These are phyloP conservation scores for Boletus vermiculosoides DNA, from an alignment of 768 basidiomycete species.

Conservation along the genomic window DNA sequence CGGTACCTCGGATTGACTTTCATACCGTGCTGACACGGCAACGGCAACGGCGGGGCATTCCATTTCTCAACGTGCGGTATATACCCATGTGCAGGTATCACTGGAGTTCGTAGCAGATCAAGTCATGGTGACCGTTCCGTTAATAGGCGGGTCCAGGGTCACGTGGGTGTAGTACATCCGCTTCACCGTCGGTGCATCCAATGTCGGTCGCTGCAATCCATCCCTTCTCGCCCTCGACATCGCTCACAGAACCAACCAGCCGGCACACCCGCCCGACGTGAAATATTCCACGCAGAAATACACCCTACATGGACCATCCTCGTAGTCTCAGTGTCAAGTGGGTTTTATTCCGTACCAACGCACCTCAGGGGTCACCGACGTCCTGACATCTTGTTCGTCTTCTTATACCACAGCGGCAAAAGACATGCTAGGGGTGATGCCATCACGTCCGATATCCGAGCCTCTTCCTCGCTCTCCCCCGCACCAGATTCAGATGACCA, in stretches of 20 bases:
- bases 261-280: neutral
- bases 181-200: constrained; percentile 11
- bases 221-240: constrained; percentile 12
- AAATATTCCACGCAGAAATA: neutral
- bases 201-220: constrained; percentile 8
- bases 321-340: constrained; percentile 23
- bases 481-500: constrained; percentile 31
- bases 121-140: no score
- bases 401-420: constrained; percentile 41
- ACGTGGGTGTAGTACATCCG: constrained; percentile 2
- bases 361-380: neutral
- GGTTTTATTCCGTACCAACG: constrained; percentile 11
- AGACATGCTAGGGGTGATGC: constrained; percentile 41
- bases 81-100: no score
- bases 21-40: no score
- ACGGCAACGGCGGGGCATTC: no score
- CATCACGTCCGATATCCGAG: constrained; percentile 12
- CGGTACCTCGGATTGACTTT: no score
- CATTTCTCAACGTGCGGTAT: no score
- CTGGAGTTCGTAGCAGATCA: no score
- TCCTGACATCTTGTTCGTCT: neutral
- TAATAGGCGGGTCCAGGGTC: neutral
- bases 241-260: neutral
- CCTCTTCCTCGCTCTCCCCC: constrained; percentile 37
- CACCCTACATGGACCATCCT: constrained; percentile 8